Evolutionary conservation across 139 green algal species (phyloP).

Genomic region (Closterium sp.): DNA sequence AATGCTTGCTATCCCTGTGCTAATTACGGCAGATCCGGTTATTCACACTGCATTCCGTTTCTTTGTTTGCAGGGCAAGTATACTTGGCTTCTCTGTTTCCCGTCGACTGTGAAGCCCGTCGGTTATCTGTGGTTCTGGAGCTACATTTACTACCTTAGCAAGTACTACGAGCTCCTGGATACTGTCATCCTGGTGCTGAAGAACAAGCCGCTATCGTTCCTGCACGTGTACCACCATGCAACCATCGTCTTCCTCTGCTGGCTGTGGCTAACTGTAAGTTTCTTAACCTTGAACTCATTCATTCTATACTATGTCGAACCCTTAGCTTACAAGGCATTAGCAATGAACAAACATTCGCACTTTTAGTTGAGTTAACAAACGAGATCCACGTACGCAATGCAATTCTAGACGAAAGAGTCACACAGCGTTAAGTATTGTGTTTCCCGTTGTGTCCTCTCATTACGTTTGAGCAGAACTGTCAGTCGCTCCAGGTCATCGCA

Average conservation of each 20-base stretch:
- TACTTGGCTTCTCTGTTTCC: conserved; percentile 53
- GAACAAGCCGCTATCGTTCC: conserved; percentile 55
- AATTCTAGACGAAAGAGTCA: no score
- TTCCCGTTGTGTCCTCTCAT: neutral
- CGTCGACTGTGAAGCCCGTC: neutral
- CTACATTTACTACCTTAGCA: conserved; percentile 63
- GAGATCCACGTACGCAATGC: no score
- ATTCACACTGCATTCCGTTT: neutral
- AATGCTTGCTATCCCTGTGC: neutral
- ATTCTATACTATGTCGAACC: no score
- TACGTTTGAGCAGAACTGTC: neutral
- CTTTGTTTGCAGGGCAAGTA: conserved; percentile 19
- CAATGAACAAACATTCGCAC: no score
- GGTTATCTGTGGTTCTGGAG: conserved; percentile 56
- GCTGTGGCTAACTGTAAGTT: conserved; percentile 51
- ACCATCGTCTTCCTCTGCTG: conserved; percentile 57
- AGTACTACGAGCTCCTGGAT: conserved; percentile 65
- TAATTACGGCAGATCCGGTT: neutral
- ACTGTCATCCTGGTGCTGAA: conserved; percentile 59
- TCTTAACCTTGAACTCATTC: no score
- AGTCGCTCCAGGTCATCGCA: conserved; percentile 54
- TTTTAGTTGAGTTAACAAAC: no score
- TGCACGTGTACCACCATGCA: conserved; percentile 58
- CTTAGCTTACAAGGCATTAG: no score
- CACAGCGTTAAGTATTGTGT: no score